These are phyloP conservation scores for Mycena alexandri DNA, from an alignment of 768 basidiomycete species.

Conservation along the genomic window DNA sequence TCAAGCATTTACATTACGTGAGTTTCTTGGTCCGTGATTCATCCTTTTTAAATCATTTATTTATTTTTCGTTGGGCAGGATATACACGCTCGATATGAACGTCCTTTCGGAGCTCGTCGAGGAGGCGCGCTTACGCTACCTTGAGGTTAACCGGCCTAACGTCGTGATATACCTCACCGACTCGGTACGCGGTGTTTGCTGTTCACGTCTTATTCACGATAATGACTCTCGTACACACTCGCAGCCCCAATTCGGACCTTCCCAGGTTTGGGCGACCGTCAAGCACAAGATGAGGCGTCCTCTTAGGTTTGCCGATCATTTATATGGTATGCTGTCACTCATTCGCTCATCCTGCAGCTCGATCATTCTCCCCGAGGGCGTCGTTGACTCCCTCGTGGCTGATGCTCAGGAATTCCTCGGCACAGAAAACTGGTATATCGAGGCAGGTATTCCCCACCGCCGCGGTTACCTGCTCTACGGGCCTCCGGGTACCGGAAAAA, in stretches of 20 bases:
- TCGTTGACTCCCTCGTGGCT: conserved; percentile 43
- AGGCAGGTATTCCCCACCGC: conserved; percentile 52
- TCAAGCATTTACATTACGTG: conserved; percentile 50
- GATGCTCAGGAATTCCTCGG: conserved; percentile 51
- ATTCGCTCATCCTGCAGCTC: conserved; percentile 33
- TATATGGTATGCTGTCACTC: too few species aligned
- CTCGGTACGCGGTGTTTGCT: conserved; percentile 41
- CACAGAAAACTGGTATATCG: conserved; percentile 50
- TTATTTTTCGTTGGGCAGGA: conserved; percentile 43
- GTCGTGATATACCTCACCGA: conserved; percentile 56
- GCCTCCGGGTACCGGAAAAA: conserved; percentile 53
- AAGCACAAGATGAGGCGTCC: conserved; percentile 45
- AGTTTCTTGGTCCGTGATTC: too few species aligned
- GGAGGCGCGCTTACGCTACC: conserved; percentile 55
- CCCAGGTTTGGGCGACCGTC: conserved; percentile 31
- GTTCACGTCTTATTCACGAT: too few species aligned
- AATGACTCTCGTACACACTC: too few species aligned
- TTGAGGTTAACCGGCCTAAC: conserved; percentile 54
- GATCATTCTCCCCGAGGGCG: conserved; percentile 47
- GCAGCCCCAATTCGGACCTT: conserved; percentile 40
- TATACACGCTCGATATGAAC: conserved; percentile 59
- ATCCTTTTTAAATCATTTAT: too few species aligned
- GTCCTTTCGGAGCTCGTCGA: conserved; percentile 58
- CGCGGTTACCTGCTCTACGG: conserved; percentile 53
- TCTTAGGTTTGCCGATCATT: conserved; percentile 28